These are phyloP conservation scores for Phalaenopsis equestris DNA, from an alignment of 106 monocot genomes.

Conservation along the genomic window DNA sequence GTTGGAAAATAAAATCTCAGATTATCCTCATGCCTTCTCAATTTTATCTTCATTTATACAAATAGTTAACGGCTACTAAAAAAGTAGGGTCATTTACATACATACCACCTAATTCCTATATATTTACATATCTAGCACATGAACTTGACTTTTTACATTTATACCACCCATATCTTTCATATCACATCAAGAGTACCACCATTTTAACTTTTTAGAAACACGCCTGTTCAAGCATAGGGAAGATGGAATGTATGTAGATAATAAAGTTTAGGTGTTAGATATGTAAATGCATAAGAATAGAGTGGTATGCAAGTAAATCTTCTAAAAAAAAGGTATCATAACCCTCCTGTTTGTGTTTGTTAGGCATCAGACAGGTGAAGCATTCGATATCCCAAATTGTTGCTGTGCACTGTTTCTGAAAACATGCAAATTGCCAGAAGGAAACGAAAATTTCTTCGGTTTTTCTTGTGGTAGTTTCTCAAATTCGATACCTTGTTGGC, in stretches of 20 bases:
- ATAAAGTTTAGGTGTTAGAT: no score
- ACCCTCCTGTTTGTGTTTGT: neutral
- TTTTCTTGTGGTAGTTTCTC: neutral
- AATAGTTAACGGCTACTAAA: neutral
- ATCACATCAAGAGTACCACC: no score
- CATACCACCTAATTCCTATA: no score
- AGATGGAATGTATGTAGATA: no score
- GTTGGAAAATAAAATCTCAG: neutral
- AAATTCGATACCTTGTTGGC: neutral
- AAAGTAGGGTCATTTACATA: neutral
- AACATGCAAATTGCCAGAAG: neutral
- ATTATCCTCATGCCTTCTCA: neutral
- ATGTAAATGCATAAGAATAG: no score
- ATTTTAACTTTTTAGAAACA: no score
- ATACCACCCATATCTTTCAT: no score
- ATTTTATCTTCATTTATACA: constrained; percentile 4
- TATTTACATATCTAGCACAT: no score
- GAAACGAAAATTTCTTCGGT: neutral
- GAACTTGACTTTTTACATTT: no score
- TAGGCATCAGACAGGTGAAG: neutral
- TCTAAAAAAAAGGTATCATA: no score
- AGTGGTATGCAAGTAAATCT: no score
- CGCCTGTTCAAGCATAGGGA: no score
- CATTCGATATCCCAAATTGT: neutral
- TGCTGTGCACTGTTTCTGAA: neutral